These are phyloP conservation scores for Albophoma yamanashiensis DNA, from an alignment of 2,329 filamentous ascomycete genomes.

Conservation along the genomic window DNA sequence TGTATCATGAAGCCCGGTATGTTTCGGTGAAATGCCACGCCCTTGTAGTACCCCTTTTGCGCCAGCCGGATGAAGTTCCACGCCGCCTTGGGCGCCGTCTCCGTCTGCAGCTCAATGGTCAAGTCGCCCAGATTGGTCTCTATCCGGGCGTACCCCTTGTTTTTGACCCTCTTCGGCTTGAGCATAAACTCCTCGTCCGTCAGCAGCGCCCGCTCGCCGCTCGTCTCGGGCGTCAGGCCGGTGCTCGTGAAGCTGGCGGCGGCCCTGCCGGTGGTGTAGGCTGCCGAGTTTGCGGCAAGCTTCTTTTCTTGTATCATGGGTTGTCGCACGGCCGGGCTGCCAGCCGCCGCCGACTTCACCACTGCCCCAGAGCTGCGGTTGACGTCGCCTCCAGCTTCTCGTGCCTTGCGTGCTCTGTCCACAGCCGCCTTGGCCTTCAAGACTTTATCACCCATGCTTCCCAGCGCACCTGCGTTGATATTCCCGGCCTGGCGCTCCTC, in stretches of 20 bases:
- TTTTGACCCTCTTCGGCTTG: slow-evolving; percentile 77
- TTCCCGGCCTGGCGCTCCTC: slow-evolving; percentile 53
- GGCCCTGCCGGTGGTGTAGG: slow-evolving; percentile 81
- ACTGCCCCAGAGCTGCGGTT: slow-evolving; percentile 39
- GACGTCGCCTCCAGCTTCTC: slow-evolving; percentile 48
- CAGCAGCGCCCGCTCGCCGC: slow-evolving; percentile 72
- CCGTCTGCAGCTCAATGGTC: slow-evolving; percentile 81
- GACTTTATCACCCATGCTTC: slow-evolving; percentile 71
- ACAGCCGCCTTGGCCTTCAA: slow-evolving; percentile 86
- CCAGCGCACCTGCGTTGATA: slow-evolving; percentile 73
- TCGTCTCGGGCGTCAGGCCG: slow-evolving; percentile 84
- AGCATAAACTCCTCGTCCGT: slow-evolving; percentile 97
- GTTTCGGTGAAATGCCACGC: slow-evolving; percentile 80
- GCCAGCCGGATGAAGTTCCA: slow-evolving; percentile 93
- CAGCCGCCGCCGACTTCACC: slow-evolving; percentile 19
- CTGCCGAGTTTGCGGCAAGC: slow-evolving; percentile 71
- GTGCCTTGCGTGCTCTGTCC: slow-evolving; percentile 73
- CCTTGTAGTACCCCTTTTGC: slow-evolving; percentile 82
- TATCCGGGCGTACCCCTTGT: slow-evolving; percentile 84
- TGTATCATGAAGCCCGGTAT: slow-evolving; percentile 98
- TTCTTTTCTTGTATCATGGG: slow-evolving; percentile 42
- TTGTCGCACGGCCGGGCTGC: slow-evolving; percentile 12
- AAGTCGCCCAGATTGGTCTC: slow-evolving; percentile 77
- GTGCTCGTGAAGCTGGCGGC: slow-evolving; percentile 95
- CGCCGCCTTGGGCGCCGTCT: slow-evolving; percentile 83